These are phyloP conservation scores for Durotheca rogersii DNA, from an alignment of 495 filamentous ascomycete genomes.

Conservation along the genomic window DNA sequence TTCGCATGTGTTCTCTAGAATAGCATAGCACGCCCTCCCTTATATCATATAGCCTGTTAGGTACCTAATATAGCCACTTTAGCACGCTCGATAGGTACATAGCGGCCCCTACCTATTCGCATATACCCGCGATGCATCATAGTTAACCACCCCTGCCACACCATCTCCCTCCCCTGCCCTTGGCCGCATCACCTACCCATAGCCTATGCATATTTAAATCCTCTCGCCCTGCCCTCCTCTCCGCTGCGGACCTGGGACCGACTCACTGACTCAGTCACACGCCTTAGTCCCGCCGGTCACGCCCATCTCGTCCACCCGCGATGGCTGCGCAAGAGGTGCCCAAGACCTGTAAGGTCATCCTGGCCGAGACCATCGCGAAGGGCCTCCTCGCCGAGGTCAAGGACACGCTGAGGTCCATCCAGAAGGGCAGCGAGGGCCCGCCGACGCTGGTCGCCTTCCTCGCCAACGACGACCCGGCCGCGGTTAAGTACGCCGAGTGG, in stretches of 20 bases:
- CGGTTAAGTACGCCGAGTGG: constrained; percentile 92
- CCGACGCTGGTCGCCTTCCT: constrained; percentile 88
- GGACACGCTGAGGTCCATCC: constrained; percentile 66
- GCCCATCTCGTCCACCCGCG: too few species aligned
- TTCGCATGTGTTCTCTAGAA: not conserved
- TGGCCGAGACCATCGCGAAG: constrained; percentile 81
- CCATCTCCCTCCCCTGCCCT: too few species aligned
- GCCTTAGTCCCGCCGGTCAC: too few species aligned
- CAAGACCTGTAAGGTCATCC: constrained; percentile 85
- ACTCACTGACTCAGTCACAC: constrained; percentile 2
- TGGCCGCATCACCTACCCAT: too few species aligned
- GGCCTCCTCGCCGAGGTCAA: constrained; percentile 74
- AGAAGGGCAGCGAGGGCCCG: constrained; percentile 46
- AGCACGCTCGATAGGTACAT: not conserved
- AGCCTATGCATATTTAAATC: too few species aligned
- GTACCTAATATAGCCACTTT: not conserved
- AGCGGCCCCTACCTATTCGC: not conserved
- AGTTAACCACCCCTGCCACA: not conserved
- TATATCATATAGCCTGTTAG: not conserved
- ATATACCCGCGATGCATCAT: not conserved
- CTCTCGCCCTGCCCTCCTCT: too few species aligned
- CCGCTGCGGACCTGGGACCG: too few species aligned
- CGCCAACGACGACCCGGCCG: constrained; percentile 86
- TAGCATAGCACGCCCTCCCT: not conserved
- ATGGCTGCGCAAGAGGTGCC: constrained; percentile 50